Evolutionary conservation across 2,329 filamentous ascomycete genomes (phyloP).

Genomic region (Aspergillus terreus): DNA sequence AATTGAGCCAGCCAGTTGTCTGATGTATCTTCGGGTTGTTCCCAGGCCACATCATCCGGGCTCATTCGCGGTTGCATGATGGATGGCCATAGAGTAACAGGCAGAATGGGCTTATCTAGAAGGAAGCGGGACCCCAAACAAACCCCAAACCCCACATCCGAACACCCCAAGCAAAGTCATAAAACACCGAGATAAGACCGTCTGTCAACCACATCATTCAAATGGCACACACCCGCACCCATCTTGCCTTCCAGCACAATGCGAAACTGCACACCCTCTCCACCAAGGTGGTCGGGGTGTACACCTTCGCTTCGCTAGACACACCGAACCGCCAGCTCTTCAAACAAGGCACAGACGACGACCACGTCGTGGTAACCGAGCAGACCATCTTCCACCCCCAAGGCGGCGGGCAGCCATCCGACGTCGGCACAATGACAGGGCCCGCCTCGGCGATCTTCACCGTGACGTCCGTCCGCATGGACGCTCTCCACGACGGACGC

Average conservation of each 20-base stretch:
- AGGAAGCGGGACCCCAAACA: too few species aligned
- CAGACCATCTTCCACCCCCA: constrained; percentile 73
- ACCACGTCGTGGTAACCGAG: constrained; percentile 58
- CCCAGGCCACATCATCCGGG: too few species aligned
- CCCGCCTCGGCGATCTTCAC: constrained; percentile 40
- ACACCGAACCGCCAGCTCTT: constrained; percentile 54
- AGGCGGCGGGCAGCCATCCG: constrained; percentile 70
- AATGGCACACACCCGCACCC: constrained; percentile 8
- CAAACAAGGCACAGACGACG: constrained; percentile 51
- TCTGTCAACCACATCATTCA: too few species aligned
- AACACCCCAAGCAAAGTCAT: too few species aligned
- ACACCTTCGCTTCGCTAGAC: constrained; percentile 49
- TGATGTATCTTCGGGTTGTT: not conserved
- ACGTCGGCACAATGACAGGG: constrained; percentile 56
- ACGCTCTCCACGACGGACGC: constrained; percentile 48
- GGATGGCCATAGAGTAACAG: too few species aligned
- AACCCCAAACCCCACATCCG: too few species aligned
- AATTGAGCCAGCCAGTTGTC: too few species aligned
- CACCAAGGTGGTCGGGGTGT: constrained; percentile 46
- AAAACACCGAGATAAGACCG: too few species aligned
- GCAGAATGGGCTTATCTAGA: too few species aligned
- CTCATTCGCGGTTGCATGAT: too few species aligned
- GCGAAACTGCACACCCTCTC: constrained; percentile 41
- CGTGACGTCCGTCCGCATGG: constrained; percentile 56
- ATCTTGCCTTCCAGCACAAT: constrained; percentile 35